These are phyloP conservation scores for Brassica nigra DNA, from an alignment of 345 rosid genomes.

Conservation along the genomic window DNA sequence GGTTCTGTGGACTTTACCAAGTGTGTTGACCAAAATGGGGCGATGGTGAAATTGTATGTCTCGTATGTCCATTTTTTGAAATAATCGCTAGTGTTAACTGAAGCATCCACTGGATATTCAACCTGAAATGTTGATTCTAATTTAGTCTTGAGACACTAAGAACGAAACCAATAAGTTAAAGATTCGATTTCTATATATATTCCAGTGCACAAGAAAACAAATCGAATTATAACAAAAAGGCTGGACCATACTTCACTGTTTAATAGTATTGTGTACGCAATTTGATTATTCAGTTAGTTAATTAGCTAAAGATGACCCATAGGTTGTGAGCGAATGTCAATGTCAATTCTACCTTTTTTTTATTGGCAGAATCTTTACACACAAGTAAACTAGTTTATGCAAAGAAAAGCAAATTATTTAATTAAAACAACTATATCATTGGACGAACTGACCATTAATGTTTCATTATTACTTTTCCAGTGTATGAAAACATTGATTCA, in stretches of 20 bases:
- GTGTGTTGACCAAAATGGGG: constrained; percentile 70
- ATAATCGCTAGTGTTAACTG: constrained; percentile 50
- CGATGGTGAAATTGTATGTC: constrained; percentile 71
- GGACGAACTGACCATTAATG: neutral
- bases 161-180: neutral
- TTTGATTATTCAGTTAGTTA: neutral
- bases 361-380: neutral
- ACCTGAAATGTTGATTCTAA: constrained; percentile 46
- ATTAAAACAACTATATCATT: constrained; percentile 7
- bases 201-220: neutral
- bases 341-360: constrained; percentile 8
- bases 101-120: constrained; percentile 72
- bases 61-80: constrained; percentile 73
- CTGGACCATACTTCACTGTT: neutral
- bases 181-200: neutral
- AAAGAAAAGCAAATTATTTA: neutral
- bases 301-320: neutral
- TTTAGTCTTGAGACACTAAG: neutral
- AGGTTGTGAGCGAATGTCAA: constrained; percentile 13
- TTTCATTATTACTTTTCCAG: neutral
- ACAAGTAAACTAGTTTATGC: neutral
- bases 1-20: constrained; percentile 52
- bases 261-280: constrained; percentile 9
- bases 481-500: constrained; percentile 1
- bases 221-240: neutral